Percentiles rank a stretch among this genome's conserved stretches.
phyloP scores from a whole-genome alignment of 2,329 filamentous ascomycete species.

The Fusarium tupiense region DNA sequence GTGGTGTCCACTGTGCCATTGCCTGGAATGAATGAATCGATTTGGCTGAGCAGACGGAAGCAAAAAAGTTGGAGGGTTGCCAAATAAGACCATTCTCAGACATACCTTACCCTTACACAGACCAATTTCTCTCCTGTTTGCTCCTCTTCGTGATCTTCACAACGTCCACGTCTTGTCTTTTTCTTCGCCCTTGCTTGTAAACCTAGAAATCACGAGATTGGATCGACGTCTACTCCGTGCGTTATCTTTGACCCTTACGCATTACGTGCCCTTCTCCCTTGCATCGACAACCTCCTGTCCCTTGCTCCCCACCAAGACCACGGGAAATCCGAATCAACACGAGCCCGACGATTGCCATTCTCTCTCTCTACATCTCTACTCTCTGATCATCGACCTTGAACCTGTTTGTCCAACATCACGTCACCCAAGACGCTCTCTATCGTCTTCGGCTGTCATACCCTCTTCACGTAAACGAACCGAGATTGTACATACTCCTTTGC shows the following conservation, averaged over 20 bases:
- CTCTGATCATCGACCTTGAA: background rate
- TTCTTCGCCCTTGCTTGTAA: background rate
- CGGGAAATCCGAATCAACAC: background rate
- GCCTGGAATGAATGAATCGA: constrained; percentile 31
- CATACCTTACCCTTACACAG: constrained; percentile 12
- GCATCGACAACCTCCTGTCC: constrained; percentile 1
- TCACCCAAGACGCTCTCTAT: background rate
- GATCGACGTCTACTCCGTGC: background rate
- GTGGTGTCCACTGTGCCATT: constrained; percentile 9
- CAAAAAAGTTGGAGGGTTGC: constrained; percentile 2
- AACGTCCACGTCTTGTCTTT: background rate
- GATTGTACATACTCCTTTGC: constrained; percentile 11
- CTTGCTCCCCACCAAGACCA: background rate
- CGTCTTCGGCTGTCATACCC: background rate
- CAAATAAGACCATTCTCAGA: constrained; percentile 3
- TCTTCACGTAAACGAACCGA: background rate
- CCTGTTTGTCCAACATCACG: background rate
- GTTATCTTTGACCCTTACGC: background rate
- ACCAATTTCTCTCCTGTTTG: background rate
- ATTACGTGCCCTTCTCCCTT: constrained; percentile 5
- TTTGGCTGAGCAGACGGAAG: constrained; percentile 16
- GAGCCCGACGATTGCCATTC: background rate
- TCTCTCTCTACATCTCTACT: background rate
- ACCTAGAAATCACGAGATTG: constrained; percentile 2
- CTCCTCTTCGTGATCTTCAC: background rate